Evolutionary conservation across 1,284 basidiomycete species (phyloP), one percentile per base, ranked within the genome.

Genomic region (Megacollybia platyphylla): DNA sequence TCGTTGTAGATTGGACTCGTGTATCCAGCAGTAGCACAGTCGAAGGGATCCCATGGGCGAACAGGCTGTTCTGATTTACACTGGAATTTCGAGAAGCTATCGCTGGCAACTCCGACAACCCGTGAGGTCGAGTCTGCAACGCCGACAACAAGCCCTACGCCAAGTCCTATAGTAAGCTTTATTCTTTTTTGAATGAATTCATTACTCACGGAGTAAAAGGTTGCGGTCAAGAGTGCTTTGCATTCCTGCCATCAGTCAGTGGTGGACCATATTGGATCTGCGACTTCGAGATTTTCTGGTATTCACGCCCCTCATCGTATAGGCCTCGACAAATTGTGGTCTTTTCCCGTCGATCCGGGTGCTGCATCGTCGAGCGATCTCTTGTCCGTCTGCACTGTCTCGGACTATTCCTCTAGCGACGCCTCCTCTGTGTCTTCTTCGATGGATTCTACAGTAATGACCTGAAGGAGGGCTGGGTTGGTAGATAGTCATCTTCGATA

Each of bases 1-100:
- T 37, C 9, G 13, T 37, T 15, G 9, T 41, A 65, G 59, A 44
- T 45, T 38, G 54, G 50, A 35, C 41, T 58, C 6, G 49, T 51
- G 17, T 67, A 67, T 46, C 67, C 66, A 20, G 59, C 51, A 43
- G 58, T 67, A 39, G 65, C 65, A 10, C 65, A 67, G 46, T 51
- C 51, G 28, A 66, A 60, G 47, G 58, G 57, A 42, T 46, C 30
- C 28, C 52, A 55, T 11, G 54, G 59, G 48, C 53, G 61, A 41
- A 50, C 46, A 43, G 15, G 15, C 15, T 44, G 44, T 17, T 62
- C 53, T 17, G 66, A 65, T 47, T 51, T 65, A 18, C 59, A 51
- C 45, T 69, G 66, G 67, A 52, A 48, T 36, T 54, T 52, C 49
- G 41, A 43, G 36, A 54, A 48, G 17, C 49, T 52, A 30, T 48